Evolutionary conservation across 2,329 filamentous ascomycete species (phyloP).

Genomic region (Fusarium circinatum): DNA sequence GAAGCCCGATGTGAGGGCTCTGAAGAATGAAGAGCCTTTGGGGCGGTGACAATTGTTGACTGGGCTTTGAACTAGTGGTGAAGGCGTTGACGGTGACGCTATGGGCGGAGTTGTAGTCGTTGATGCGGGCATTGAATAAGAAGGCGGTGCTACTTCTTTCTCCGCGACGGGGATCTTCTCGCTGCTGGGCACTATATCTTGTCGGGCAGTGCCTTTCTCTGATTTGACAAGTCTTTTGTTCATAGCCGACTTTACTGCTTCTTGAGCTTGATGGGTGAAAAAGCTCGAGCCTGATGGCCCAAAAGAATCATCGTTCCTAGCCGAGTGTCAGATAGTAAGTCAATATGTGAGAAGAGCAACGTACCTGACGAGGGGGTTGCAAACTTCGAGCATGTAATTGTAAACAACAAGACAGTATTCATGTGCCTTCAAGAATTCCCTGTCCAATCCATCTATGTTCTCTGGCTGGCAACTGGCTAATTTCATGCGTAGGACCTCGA

Average conservation of each 20-base stretch:
- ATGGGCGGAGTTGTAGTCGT: rapidly evolving
- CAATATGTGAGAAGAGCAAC: too few relatives aligned
- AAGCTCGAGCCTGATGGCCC: background rate
- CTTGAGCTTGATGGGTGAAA: background rate
- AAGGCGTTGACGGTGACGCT: background rate
- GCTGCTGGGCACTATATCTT: rapidly evolving
- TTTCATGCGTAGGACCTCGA: background rate
- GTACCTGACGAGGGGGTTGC: background rate
- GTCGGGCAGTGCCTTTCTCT: background rate
- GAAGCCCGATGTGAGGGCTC: background rate
- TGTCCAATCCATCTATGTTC: background rate
- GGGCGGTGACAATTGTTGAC: background rate
- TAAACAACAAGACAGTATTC: background rate
- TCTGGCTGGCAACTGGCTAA: background rate
- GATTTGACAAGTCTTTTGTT: background rate
- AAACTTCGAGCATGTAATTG: background rate
- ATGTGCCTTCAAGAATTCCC: background rate
- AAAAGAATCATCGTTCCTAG: background rate
- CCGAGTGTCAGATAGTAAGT: background rate
- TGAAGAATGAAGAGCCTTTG: background rate
- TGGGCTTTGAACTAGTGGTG: background rate
- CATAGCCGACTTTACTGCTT: background rate
- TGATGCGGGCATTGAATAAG: background rate
- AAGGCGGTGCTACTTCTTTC: background rate
- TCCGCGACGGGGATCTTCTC: background rate